Base-by-base conservation (phyloP, 768 basidiomycete species). In the Pleurotus eryngii region DNA sequence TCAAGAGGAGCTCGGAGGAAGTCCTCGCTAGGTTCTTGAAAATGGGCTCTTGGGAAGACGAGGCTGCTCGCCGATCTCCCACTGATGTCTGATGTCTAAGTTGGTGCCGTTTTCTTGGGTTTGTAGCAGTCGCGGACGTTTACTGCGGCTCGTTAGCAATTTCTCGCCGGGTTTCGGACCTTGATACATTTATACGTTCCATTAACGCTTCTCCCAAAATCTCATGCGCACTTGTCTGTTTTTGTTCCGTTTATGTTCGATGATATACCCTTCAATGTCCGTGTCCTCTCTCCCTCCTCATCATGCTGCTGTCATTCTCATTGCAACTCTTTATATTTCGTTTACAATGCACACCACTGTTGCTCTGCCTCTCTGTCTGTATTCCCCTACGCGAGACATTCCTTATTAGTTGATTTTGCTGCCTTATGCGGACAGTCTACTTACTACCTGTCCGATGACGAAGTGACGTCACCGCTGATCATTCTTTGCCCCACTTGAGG, bases 1-100 rank as follows among this genome's bases (percentile, higher is more conserved):
- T 95, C 73, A 95, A 93, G 70, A 83, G 83, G 51, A 88, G 88
- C 12, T 93, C 92, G 2, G 92, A 95, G 68, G 89, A 95, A 64
- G 91, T 94, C 22, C 76, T 95, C 26, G 83, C 89, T 8, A 78
- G 89, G 48, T 94, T 95, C 71, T 74, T 94, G 74, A 87, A 83
- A 65, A 86, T 88, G 81, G 84, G 87, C 18, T 82, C 86, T 48
- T 87, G 82, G 79, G 87, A 87, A 58, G 80, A 84, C 24, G 83
- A 84, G 48, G 46, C 50, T 42, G 18, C 40, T 27, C 45, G 53
- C 7, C 22, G 22, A 43, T 35, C 53, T 49, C 53, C 35, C 9
- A 35, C 30, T 26, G 58, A 55, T 24, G 40, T 30, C 15, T 39
- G 37, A 55, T 39, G 40, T 4, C 22, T 7, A 20, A 24, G 22